A percentile compares a stretch with the other conserved stretches of the same genome.
phyloP scores from a whole-genome alignment of 805 yeast species.

The Wickerhamiella azyma region DNA sequence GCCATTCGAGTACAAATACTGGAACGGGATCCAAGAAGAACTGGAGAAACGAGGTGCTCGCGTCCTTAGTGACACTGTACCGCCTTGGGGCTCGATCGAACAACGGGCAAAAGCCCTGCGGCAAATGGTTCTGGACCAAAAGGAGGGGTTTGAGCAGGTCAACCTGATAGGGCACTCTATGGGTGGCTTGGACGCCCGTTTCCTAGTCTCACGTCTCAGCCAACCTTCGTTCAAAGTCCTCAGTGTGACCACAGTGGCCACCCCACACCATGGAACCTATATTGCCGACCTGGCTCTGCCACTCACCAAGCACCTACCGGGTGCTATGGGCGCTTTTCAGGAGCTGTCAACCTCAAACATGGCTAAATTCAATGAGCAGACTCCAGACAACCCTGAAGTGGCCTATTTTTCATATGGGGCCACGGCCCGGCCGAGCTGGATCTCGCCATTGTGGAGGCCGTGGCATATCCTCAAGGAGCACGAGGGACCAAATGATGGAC shows the following conservation, averaged over 20 bases:
- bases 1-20: constrained; percentile 43
- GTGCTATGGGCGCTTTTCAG: constrained; percentile 31
- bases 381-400: constrained; percentile 46
- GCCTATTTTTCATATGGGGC: constrained; percentile 79
- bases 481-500: constrained; percentile 65
- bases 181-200: constrained; percentile 87
- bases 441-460: constrained; percentile 45
- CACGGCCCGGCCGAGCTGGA: constrained; percentile 45
- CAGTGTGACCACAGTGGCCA: constrained; percentile 70
- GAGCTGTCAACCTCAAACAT: constrained; percentile 51
- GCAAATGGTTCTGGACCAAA: constrained; percentile 30
- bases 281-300: constrained; percentile 55
- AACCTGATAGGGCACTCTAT: constrained; percentile 80
- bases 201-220: constrained; percentile 46
- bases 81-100: constrained; percentile 66
- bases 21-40: constrained; percentile 64
- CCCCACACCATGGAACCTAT: constrained; percentile 82
- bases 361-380: constrained; percentile 37
- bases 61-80: constrained; percentile 63
- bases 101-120: constrained; percentile 51
- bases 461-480: constrained; percentile 44
- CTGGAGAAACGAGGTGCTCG: constrained; percentile 49
- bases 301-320: constrained; percentile 18
- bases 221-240: constrained; percentile 40
- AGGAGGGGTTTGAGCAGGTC: constrained; percentile 28